Evolutionary conservation across 176 grass and related monocot genomes (phyloP).

Genomic region (Eremochloa ophiuroides): DNA sequence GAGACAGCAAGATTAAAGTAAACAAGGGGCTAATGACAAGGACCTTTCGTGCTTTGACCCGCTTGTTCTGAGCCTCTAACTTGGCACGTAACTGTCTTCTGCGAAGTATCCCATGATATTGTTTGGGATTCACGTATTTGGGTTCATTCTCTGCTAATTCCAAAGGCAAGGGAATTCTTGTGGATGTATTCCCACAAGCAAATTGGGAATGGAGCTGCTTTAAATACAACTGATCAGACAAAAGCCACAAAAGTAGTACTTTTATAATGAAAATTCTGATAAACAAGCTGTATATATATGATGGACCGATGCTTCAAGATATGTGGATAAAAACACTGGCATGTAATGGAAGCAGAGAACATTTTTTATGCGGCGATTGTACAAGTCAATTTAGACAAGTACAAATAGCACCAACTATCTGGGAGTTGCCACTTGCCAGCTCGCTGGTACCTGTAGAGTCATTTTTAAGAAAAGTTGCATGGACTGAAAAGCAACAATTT

Average conservation of each 20-base stretch:
- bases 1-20: not conserved
- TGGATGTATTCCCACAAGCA: not conserved
- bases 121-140: constrained; percentile 90
- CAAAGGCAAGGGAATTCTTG: constrained; percentile 67
- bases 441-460: not conserved
- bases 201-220: constrained; percentile 49
- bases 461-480: not conserved
- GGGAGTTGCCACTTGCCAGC: not conserved
- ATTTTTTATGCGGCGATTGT: not conserved
- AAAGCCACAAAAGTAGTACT: not conserved
- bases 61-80: constrained; percentile 79
- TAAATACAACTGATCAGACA: constrained; percentile 13
- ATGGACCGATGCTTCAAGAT: not conserved
- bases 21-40: not conserved
- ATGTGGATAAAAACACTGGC: not conserved
- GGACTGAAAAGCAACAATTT: not conserved
- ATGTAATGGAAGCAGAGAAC: not conserved
- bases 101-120: constrained; percentile 79
- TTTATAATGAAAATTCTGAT: not conserved
- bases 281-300: not conserved
- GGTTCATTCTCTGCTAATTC: constrained; percentile 58
- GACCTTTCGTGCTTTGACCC: constrained; percentile 65
- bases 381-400: not conserved
- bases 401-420: not conserved
- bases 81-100: constrained; percentile 82